Base-by-base conservation (phyloP, 1,284 basidiomycete species). In the Malassezia equina region DNA sequence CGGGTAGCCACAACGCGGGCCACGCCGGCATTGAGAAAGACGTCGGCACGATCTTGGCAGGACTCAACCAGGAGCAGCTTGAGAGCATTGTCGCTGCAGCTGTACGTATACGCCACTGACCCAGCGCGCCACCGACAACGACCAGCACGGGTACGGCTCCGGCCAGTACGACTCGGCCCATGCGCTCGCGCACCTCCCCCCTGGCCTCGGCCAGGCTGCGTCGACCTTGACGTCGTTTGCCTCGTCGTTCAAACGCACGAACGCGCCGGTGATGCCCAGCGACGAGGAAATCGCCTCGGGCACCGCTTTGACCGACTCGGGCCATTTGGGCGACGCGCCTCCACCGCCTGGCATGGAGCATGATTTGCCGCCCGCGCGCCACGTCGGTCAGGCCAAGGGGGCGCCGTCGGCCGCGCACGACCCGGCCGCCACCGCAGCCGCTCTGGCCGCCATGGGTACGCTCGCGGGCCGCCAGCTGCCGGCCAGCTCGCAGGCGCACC, bases 21-120 rank as follows among this genome's bases (percentile, higher is more conserved):
- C 45, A 58, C 27, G 31, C 55, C 17, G 55, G 47, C 47, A 64
- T 64, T 17, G 63, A 65, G 42, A 64, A 64, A 33, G 67, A 67
- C 40, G 65, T 69, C 4, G 62, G 63, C 58, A 66, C 61, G 31
- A 67, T 69, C 45, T 59, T 69, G 6, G 65, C 65, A 2, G 64
- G 60, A 0, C 50, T 69, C 29, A 67, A 65, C 48, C 66, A 65
- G 44, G 66, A 69, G 43, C 66, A 71, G 51, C 59, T 71, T 7
- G 68, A 62, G 0, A 67, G 62, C 25, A 71, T 71, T 51, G 63
- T 71, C 0, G 66, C 63, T 5, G 68, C 68, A 13, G 68, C 68
- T 3, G 64, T 36, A 62, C 59, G 15, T 60, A 47, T 12, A n/a
- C 32, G 27, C 13, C 36, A 27, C 24, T 23, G 6, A 24, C 47